Base-by-base conservation (phyloP, 2,329 filamentous ascomycete species). In the Volutella citrinella region DNA sequence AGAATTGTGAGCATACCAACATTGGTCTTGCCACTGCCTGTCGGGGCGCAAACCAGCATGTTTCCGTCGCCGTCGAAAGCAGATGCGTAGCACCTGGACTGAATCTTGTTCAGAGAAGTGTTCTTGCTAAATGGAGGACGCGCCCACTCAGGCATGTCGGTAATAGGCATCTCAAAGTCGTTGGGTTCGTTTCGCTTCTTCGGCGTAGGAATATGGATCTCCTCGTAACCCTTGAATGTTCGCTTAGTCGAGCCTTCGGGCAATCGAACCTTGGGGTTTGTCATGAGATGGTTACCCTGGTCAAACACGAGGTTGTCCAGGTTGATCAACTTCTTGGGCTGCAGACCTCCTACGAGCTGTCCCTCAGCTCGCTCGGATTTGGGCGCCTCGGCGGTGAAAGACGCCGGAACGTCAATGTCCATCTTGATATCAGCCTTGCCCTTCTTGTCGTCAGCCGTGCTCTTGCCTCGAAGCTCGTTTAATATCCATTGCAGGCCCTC, bases 271-370 rank as follows among this genome's bases (percentile, higher is more conserved):
- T 89, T 96, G 7, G 89, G 86, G 53, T 98, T 98, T n/a, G 93
- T 97, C 91, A 97, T 98, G 26, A 98, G 74, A 68, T 98, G 93
- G 54, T 97, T 98, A 33, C 93, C 93, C 64, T 97, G 91, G 51
- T 97, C 93, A 57, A 98, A 98, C 23, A 96, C 78, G 20, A 98
- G 78, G 53, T 97, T 97, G 38, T 98, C 91, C 32, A 98, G 72
- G 57, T 97, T 97, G 59, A 98, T 88, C 27, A 88, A 68, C 56
- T 87, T 87, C 48, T 82, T 82, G 4, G 94, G 93, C 53, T 93
- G 86, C 22, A 98, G 70, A 11, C 88, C 89, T 34, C 90, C 87
- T 19, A 89, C 74, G 14, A 95, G 68, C 32, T 78, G 76, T 32
- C 81, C 82, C 30, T 88, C 84, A 15, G 68, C 60, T 28, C 74